Evolutionary conservation across 257 asterid genomes (phyloP), one percentile per base, ranked within the genome.

Genomic region (Gentiana dahurica): DNA sequence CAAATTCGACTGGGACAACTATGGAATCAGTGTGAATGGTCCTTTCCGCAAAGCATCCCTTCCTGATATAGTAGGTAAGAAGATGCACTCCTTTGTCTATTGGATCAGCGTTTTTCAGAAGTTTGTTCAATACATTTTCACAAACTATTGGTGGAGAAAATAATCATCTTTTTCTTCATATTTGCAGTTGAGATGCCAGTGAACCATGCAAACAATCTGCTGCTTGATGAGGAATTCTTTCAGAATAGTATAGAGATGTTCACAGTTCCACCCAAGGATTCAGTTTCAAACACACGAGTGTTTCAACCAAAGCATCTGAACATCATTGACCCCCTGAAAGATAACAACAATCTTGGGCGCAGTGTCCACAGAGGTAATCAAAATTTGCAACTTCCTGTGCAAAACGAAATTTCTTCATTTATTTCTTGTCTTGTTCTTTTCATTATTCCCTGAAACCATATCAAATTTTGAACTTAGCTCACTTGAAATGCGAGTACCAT

Each of bases 291-390:
- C 66, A 59, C 77, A n/a, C 76, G 71, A 57, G 58, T 71, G 32
- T 84, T 90, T 71, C 71, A 64, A 52, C 79, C 71, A 7, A 90
- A 82, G 51, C 67, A 84, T 77, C 81, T 87, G 54, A 84, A 87
- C 68, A 84, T 90, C 44, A 71, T 87, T 45, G 98, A 90, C 69
- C 98, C 96, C 10, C 71, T 90, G 71, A 82, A 75, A 73, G 84
- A 82, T 65, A 72, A 75, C 64, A 90, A 90, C 64, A 90, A 86
- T 81, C 90, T 90, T 37, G 98, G 98, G 38, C 94, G 96, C 65
- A 90, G 96, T 67, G 98, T 91, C 63, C 78, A 81, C 69, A 75
- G 76, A 87, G 96, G 98, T 91, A 61, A 49, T 41, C 9, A 41
- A 3, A 41, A 41, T 36, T 44, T 54, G 52, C 60, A 35, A 49